Percentiles rank a stretch among this genome's conserved stretches.
These are phyloP conservation scores for Astrephomene gubernaculifera DNA, from an alignment of 139 green algal genomes.

Conservation along the genomic window DNA sequence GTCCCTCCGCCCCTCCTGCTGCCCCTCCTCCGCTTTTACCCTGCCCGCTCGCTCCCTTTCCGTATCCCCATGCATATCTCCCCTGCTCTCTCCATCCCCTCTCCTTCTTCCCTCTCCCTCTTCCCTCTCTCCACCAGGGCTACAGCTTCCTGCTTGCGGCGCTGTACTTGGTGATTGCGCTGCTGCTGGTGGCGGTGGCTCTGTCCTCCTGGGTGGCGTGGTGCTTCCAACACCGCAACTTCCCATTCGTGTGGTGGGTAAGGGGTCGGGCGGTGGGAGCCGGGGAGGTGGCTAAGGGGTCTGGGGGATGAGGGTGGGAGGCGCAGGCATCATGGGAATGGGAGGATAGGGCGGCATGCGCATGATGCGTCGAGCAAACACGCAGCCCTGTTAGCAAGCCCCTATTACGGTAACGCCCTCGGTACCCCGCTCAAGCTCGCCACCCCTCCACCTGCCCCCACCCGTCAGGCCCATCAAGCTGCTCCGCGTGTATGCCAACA, in stretches of 20 bases:
- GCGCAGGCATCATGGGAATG: no score
- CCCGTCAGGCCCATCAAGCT: constrained; percentile 40
- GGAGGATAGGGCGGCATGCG: no score
- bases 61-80: no score
- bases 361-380: no score
- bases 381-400: neutral
- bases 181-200: constrained; percentile 22
- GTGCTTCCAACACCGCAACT: constrained; percentile 64
- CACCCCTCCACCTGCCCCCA: neutral
- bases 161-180: constrained; percentile 18
- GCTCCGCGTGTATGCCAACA: constrained; percentile 36
- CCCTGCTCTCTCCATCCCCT: neutral
- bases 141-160: constrained; percentile 28
- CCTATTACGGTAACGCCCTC: neutral
- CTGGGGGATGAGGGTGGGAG: no score
- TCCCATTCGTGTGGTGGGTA: constrained; percentile 58
- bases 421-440: neutral
- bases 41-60: no score
- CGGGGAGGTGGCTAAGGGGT: no score
- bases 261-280: no score
- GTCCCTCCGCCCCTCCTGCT: neutral
- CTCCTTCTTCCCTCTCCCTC: neutral
- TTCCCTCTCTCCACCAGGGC: constrained; percentile 31
- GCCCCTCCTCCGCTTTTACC: neutral
- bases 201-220: constrained; percentile 58